phyloP scores from a whole-genome alignment of 768 basidiomycete genomes.

The Myochromella boudieri region DNA sequence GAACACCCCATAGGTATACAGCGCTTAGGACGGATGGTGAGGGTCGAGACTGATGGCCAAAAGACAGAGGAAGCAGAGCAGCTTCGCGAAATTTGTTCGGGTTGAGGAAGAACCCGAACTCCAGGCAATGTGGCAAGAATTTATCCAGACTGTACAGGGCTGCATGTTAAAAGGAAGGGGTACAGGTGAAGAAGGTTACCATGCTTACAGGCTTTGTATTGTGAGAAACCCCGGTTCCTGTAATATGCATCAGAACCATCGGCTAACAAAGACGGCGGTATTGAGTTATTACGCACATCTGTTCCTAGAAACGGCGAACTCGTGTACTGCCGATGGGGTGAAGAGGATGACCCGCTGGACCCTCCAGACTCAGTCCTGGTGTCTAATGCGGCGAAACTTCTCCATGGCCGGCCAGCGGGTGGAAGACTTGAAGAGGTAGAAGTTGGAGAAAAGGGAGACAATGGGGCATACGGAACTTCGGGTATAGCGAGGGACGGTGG shows the following conservation, averaged over 20 bases:
- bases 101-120: slow-evolving; percentile 69
- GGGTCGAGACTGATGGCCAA: slow-evolving; percentile 47
- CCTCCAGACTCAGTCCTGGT: slow-evolving; percentile 41
- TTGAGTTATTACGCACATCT: slow-evolving; percentile 35
- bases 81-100: slow-evolving; percentile 45
- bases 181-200: slow-evolving; percentile 7
- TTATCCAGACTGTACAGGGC: slow-evolving; percentile 50
- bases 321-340: slow-evolving; percentile 34
- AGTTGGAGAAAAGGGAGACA: slow-evolving; percentile 45
- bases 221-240: slow-evolving; percentile 40
- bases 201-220: slow-evolving; percentile 40
- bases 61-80: slow-evolving; percentile 45
- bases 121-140: slow-evolving; percentile 55
- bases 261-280: not conserved
- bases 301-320: slow-evolving; percentile 36
- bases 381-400: slow-evolving; percentile 34
- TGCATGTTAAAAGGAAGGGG: slow-evolving; percentile 6
- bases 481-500: slow-evolving; percentile 31
- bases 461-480: slow-evolving; percentile 28
- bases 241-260: slow-evolving; percentile 6
- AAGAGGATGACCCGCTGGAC: slow-evolving; percentile 41
- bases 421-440: slow-evolving; percentile 47
- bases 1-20: slow-evolving; percentile 53
- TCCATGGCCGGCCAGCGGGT: slow-evolving; percentile 45
- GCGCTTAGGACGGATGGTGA: slow-evolving; percentile 48